A percentile compares a stretch with the other conserved stretches of the same genome.
These are phyloP conservation scores for Calendula officinalis DNA, from an alignment of 129 eudicot species.

Conservation along the genomic window DNA sequence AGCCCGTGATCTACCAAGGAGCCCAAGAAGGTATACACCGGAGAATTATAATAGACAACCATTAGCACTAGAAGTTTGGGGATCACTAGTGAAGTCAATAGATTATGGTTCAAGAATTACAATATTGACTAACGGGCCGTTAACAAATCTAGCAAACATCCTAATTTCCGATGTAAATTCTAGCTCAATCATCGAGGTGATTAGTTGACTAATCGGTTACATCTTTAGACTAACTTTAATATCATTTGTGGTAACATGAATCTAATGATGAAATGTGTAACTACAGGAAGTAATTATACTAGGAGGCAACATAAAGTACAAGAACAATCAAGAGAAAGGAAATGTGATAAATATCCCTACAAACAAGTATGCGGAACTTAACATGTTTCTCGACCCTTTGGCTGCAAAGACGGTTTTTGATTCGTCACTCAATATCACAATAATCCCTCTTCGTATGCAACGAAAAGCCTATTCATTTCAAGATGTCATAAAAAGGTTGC, in stretches of 20 bases:
- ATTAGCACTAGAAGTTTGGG: constrained; percentile 65
- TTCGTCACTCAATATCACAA: constrained; percentile 57
- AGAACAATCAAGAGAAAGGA: constrained; percentile 36
- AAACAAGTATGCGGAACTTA: constrained; percentile 65
- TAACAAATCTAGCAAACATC: constrained; percentile 74
- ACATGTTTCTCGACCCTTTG: constrained; percentile 82
- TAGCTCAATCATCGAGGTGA: constrained; percentile 63
- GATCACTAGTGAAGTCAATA: constrained; percentile 44
- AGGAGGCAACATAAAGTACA: constrained; percentile 52
- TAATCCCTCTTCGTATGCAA: constrained; percentile 58
- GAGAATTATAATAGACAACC: constrained; percentile 44
- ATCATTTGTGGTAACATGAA: background rate
- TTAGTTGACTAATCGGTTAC: background rate
- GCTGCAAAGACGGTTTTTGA: constrained; percentile 70
- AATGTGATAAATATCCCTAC: constrained; percentile 60
- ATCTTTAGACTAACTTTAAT: background rate
- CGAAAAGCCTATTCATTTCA: constrained; percentile 40
- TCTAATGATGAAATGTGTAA: background rate
- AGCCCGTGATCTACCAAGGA: constrained; percentile 81
- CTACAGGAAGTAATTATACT: constrained; percentile 68
- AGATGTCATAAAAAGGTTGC: constrained; percentile 35
- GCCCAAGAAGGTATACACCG: constrained; percentile 69
- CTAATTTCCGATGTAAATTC: constrained; percentile 45
- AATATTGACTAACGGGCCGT: constrained; percentile 74
- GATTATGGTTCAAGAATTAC: constrained; percentile 53